phyloP scores from a whole-genome alignment of 257 asterid species.

The Eustoma russellianum region DNA sequence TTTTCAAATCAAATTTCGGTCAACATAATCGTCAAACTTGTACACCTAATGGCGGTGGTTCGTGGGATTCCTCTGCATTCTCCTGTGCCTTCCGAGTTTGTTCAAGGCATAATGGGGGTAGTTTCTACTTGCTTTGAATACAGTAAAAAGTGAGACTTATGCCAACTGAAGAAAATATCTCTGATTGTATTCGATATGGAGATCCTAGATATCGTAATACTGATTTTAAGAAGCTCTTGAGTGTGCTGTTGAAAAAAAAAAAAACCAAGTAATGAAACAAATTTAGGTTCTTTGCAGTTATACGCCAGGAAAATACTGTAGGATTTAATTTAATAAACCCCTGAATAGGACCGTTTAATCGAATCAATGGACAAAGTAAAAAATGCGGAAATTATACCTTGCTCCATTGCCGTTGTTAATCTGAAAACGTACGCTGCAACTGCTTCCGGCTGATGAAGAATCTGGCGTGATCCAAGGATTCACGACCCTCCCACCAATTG shows the following conservation, averaged over 20 bases:
- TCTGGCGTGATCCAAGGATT: too few relatives aligned
- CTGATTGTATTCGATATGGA: constrained; percentile 73
- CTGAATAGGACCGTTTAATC: too few relatives aligned
- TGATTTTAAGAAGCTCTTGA: constrained; percentile 80
- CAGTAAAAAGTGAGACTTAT: constrained; percentile 67
- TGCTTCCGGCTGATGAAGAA: too few relatives aligned
- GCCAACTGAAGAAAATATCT: constrained; percentile 79
- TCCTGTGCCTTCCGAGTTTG: constrained; percentile 60
- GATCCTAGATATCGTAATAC: constrained; percentile 55
- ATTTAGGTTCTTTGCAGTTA: constrained; percentile 48
- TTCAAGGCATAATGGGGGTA: constrained; percentile 72
- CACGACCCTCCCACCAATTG: too few relatives aligned
- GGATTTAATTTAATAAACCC: too few relatives aligned
- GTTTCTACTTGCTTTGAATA: constrained; percentile 73
- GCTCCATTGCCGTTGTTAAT: too few relatives aligned
- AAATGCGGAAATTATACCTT: too few relatives aligned
- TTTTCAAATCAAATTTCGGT: constrained; percentile 18
- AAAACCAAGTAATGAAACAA: constrained; percentile 64
- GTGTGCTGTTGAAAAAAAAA: constrained; percentile 63
- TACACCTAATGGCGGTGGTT: constrained; percentile 27
- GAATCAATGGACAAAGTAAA: too few relatives aligned
- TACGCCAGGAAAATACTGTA: too few relatives aligned
- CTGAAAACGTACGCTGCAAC: too few relatives aligned
- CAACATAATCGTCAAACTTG: constrained; percentile 34
- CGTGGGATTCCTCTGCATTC: constrained; percentile 62